Base-by-base conservation (phyloP, 2,329 filamentous ascomycete genomes). In the Fusarium concolor region DNA sequence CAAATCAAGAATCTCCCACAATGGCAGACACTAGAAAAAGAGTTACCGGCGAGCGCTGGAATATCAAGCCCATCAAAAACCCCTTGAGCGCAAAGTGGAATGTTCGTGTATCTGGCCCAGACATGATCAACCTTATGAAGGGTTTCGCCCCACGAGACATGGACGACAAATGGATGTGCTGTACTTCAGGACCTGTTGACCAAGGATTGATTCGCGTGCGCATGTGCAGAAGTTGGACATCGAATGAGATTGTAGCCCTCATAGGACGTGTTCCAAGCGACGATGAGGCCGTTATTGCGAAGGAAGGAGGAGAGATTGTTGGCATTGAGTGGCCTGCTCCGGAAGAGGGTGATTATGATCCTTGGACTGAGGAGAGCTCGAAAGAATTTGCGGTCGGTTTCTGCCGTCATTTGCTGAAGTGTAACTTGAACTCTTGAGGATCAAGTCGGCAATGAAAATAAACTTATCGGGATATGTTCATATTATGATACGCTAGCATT, bases 151-250 rank as follows among this genome's bases (percentile, higher is more conserved):
- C 65, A 20, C 18, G 10, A 6, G 35, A 57, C 2, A 68, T 68
- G 65, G 65, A 68, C 4, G 61, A 68, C 11, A 69, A 38, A 28
- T 69, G 65, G 65, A 38, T 35, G 46, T 50, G 46, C 11, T 31
- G 35, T 7, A 52, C 65, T 1, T 29, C 56, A 0, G 65, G 65
- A 5, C 65, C 65, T 2, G 61, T 44, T 1, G 26, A 42, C 1
- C 43, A 58, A 15, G 65, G 65, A 18, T 45, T 62, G 10, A 53
- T 68, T 4, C 37, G 37, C 0, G 45, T 69, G 3, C 62, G 50
- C 6, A 33, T 69, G 9, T 69, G 56, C 11, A 56, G 65, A 29
- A 68, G 65, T 7, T 68, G 65, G 65, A 49, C 29, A 3, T n/a
- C 39, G 2, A 28, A n/a, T 3, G 65, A 68, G 28, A 47, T 51